Percentiles rank a stretch among this genome's conserved stretches.
These are phyloP conservation scores for Salvia hispanica DNA, from an alignment of 257 asterid species.

Conservation along the genomic window DNA sequence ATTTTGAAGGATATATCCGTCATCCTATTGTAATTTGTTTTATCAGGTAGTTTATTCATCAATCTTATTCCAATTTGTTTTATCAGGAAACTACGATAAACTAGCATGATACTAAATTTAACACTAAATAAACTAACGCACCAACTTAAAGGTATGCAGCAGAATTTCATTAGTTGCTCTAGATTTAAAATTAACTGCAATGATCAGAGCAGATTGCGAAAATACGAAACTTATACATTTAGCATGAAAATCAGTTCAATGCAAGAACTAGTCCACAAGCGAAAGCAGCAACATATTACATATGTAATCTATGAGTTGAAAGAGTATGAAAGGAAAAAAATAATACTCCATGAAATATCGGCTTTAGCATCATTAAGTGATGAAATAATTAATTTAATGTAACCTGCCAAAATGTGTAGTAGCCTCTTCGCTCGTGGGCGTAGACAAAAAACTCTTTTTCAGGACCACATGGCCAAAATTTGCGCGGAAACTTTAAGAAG, in stretches of 20 bases:
- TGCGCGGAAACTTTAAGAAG: slow-evolving; percentile 73
- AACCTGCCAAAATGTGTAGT: slow-evolving; percentile 99
- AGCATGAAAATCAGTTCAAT: slow-evolving; percentile 2
- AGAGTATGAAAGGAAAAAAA: neutral
- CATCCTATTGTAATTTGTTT: neutral
- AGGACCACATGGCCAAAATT: slow-evolving; percentile 91
- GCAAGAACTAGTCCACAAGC: neutral
- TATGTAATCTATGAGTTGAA: neutral
- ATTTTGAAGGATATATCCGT: slow-evolving; percentile 14
- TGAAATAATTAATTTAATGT: slow-evolving; percentile 1
- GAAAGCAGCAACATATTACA: neutral
- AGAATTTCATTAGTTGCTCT: slow-evolving; percentile 2
- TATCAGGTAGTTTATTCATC: neutral
- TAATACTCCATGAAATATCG: neutral
- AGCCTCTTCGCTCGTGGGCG: slow-evolving; percentile 88
- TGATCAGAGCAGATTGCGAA: neutral
- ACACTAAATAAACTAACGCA: neutral
- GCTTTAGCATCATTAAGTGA: slow-evolving; percentile 4
- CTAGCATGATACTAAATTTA: slow-evolving; percentile 13
- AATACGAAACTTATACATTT: neutral
- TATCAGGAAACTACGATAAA: slow-evolving; percentile 15
- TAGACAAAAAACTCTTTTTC: slow-evolving; percentile 87
- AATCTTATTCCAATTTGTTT: neutral
- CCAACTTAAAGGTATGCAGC: slow-evolving; percentile 9
- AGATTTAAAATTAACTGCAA: neutral